Conservation (phyloP, 2,329 filamentous ascomycete species). For the Diaporthe destruens region DNA sequence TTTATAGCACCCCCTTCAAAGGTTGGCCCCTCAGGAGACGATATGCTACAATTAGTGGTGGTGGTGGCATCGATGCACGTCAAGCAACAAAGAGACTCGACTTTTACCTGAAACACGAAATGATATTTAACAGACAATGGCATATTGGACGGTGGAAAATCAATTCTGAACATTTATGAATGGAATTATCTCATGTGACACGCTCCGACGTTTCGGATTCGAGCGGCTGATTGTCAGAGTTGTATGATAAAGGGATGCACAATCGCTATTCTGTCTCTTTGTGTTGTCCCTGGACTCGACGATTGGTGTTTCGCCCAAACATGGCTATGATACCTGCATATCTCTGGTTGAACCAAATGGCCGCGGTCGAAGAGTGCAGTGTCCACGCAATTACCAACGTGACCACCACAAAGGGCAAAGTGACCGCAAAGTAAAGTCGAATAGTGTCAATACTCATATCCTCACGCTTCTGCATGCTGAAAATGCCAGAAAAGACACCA, state of each 20-base stretch:
- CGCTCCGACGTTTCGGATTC: too few relatives aligned
- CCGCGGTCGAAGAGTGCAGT: neutral
- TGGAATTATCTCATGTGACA: too few relatives aligned
- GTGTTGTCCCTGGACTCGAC: too few relatives aligned
- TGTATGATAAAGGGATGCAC: too few relatives aligned
- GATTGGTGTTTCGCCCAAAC: too few relatives aligned
- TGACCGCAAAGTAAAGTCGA: neutral
- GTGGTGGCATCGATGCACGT: neutral
- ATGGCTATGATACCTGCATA: too few relatives aligned
- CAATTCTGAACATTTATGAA: too few relatives aligned
- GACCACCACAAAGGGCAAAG: neutral
- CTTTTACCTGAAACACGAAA: neutral
- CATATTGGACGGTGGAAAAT: too few relatives aligned
- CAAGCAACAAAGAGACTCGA: neutral
- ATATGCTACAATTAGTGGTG: neutral
- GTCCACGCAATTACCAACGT: neutral
- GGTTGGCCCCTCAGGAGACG: too few relatives aligned
- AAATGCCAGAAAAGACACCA: neutral
- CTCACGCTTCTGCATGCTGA: constrained; percentile 4
- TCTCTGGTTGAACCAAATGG: neutral
- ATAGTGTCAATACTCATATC: neutral
- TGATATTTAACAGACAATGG: too few relatives aligned
- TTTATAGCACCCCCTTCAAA: neutral
- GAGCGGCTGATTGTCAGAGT: too few relatives aligned
- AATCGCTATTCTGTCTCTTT: too few relatives aligned